Conservation (phyloP, 768 basidiomycete species). For the Scleroderma citrinum region DNA sequence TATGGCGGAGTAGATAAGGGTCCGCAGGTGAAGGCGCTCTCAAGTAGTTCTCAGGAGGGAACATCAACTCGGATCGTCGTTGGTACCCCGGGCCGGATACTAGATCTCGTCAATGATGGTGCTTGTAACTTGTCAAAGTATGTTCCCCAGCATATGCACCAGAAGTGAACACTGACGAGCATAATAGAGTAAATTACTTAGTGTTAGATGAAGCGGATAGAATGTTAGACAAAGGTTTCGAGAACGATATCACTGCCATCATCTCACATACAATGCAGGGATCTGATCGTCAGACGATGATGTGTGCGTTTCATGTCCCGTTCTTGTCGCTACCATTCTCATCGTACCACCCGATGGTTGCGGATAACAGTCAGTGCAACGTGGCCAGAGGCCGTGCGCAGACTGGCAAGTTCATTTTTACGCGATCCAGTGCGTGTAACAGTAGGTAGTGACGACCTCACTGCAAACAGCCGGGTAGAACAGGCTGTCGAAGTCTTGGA, state of each 20-base stretch:
- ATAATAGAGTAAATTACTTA: constrained; percentile 72
- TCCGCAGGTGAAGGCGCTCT: constrained; percentile 67
- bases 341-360: too few relatives aligned
- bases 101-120: constrained; percentile 89
- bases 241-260: constrained; percentile 93
- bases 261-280: constrained; percentile 68
- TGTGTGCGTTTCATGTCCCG: constrained; percentile 57
- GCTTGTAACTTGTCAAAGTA: constrained; percentile 75
- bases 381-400: constrained; percentile 92
- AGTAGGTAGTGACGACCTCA: constrained; percentile 92
- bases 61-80: constrained; percentile 74
- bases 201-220: constrained; percentile 97
- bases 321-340: neutral
- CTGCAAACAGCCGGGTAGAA: constrained; percentile 90
- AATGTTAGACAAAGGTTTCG: constrained; percentile 98
- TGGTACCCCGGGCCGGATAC: constrained; percentile 89
- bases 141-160: constrained; percentile 21
- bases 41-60: constrained; percentile 44
- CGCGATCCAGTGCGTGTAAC: constrained; percentile 82
- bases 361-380: constrained; percentile 80
- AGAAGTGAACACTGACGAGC: constrained; percentile 1
- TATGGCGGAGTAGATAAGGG: constrained; percentile 95
- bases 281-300: constrained; percentile 80
- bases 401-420: constrained; percentile 85
- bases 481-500: constrained; percentile 93